phyloP scores from a whole-genome alignment of 2,329 filamentous ascomycete genomes.

The Penicillium sp. region DNA sequence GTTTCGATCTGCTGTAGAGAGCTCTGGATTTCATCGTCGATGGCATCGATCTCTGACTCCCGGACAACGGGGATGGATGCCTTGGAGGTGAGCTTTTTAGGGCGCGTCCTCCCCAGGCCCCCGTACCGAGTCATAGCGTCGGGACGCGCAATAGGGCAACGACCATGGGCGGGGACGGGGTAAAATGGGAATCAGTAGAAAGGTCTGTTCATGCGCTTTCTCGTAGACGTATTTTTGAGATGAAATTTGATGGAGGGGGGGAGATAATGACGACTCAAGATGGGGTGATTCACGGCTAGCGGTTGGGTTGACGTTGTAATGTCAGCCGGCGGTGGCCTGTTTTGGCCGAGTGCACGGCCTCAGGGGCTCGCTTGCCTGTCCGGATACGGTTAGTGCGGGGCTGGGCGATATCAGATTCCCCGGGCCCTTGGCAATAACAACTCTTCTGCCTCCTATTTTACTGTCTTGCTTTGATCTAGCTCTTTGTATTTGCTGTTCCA shows the following conservation, averaged over 20 bases:
- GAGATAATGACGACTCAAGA: constrained; percentile 29
- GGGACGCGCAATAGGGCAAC: constrained; percentile 37
- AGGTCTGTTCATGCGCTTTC: constrained; percentile 57
- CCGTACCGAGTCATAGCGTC: constrained; percentile 47
- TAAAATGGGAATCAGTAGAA: constrained; percentile 65
- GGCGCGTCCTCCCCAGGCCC: constrained; percentile 49
- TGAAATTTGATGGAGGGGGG: constrained; percentile 52
- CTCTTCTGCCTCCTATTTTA: constrained; percentile 11
- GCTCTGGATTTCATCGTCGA: constrained; percentile 81
- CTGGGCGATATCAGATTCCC: constrained; percentile 43
- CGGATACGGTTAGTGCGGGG: constrained; percentile 44
- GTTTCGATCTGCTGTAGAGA: constrained; percentile 84
- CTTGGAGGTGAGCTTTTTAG: constrained; percentile 81
- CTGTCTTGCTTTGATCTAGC: not conserved
- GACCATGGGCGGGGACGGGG: constrained; percentile 50
- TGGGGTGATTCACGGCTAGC: constrained; percentile 23
- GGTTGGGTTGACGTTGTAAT: constrained; percentile 48
- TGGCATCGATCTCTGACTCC: constrained; percentile 85
- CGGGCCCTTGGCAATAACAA: constrained; percentile 14
- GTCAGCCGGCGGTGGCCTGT: constrained; percentile 41
- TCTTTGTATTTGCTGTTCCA: not conserved
- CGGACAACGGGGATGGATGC: constrained; percentile 81
- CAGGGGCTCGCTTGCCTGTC: constrained; percentile 45
- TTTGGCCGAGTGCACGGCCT: constrained; percentile 43
- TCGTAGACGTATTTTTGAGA: constrained; percentile 54